A percentile compares a stretch with the other conserved stretches of the same genome.
Conservation (phyloP, 2,329 filamentous ascomycete species). For the Phialocephala subalpina region DNA sequence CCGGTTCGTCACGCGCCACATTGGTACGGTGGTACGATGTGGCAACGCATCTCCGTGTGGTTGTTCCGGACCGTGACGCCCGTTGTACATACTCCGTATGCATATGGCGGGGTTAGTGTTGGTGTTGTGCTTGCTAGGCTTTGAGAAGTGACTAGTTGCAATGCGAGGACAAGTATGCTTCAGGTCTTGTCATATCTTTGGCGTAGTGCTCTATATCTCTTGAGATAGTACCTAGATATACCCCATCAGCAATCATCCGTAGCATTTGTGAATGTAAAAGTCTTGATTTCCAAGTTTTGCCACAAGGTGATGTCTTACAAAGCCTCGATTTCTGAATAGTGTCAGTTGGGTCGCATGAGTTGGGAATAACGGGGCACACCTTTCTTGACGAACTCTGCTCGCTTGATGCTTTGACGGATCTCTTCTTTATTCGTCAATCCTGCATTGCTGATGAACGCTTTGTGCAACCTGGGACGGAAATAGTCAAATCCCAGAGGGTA, state of each 20-base stretch:
- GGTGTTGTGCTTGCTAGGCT: neutral
- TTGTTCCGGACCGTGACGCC: constrained; percentile 16
- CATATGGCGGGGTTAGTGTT: constrained; percentile 6
- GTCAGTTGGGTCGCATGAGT: neutral
- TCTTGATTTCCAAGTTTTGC: neutral
- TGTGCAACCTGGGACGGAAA: constrained; percentile 82
- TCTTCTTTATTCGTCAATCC: constrained; percentile 74
- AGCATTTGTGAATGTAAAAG: constrained; percentile 16
- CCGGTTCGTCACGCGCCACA: constrained; percentile 23
- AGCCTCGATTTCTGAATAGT: constrained; percentile 80
- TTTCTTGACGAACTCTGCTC: constrained; percentile 91
- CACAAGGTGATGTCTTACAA: constrained; percentile 66
- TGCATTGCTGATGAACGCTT: constrained; percentile 82
- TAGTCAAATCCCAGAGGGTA: constrained; percentile 88
- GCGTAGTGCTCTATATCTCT: constrained; percentile 85
- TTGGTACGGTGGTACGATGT: neutral
- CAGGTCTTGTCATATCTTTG: constrained; percentile 70
- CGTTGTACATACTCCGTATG: constrained; percentile 8
- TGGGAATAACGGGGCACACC: constrained; percentile 56
- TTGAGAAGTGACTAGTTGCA: constrained; percentile 13
- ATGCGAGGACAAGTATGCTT: constrained; percentile 13
- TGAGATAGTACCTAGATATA: constrained; percentile 81
- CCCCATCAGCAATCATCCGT: constrained; percentile 30
- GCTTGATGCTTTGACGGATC: constrained; percentile 77
- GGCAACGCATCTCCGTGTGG: constrained; percentile 7